Percentiles rank a stretch among this genome's conserved stretches.
Conservation (phyloP, 495 filamentous ascomycete genomes). For the Aspergillus diversus region DNA sequence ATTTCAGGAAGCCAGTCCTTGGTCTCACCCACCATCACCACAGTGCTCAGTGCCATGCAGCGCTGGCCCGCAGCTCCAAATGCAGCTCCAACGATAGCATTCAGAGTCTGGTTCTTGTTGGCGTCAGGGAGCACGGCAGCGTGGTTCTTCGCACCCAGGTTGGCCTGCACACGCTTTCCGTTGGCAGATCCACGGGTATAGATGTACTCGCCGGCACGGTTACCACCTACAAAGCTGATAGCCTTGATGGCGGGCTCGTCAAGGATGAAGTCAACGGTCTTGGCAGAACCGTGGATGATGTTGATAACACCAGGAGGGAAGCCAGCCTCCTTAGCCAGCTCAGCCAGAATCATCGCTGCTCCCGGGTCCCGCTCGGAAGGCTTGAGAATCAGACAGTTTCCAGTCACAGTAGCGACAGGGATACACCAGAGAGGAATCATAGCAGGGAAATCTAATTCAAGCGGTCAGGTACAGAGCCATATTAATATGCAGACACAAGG, state of each 20-base stretch:
- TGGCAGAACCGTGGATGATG: constrained; percentile 87
- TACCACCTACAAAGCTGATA: constrained; percentile 96
- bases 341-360: constrained; percentile 95
- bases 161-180: constrained; percentile 94
- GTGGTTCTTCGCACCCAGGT: constrained; percentile 98
- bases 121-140: constrained; percentile 92
- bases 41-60: constrained; percentile 94
- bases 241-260: constrained; percentile 97
- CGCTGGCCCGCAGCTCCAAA: constrained; percentile 97
- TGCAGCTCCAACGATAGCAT: constrained; percentile 91
- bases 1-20: constrained; percentile 91
- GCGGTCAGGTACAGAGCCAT: background rate
- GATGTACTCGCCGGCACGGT: constrained; percentile 97
- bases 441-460: constrained; percentile 75
- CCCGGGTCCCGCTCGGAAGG: constrained; percentile 98
- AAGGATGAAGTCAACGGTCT: constrained; percentile 95
- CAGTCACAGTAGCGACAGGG: constrained; percentile 90
- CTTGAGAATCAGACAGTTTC: constrained; percentile 94
- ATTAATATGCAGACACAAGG: background rate
- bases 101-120: constrained; percentile 97
- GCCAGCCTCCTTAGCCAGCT: constrained; percentile 87
- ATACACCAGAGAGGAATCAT: constrained; percentile 99
- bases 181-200: constrained; percentile 87
- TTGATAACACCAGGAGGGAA: constrained; percentile 95
- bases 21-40: constrained; percentile 93